Percentiles rank a stretch among this genome's conserved stretches.
Evolutionary conservation across 1,139 yeast genomes (phyloP).

Genomic region (Nakaseomyces uthaithaninus): DNA sequence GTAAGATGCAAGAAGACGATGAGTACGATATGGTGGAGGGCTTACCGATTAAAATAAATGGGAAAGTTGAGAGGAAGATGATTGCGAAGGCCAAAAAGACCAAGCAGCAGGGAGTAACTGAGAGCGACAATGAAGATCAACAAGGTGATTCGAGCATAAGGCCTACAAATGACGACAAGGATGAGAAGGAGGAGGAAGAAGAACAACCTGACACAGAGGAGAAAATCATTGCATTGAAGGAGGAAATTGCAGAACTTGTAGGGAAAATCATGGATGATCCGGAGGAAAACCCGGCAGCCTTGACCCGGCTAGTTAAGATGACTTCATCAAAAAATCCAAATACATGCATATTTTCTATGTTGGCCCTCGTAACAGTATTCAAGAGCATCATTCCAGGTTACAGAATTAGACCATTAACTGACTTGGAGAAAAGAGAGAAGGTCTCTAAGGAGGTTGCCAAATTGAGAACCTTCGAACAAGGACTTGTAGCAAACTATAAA

Average conservation of each 20-base stretch:
- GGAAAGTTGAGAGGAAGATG: conserved; percentile 57
- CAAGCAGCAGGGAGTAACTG: conserved; percentile 24
- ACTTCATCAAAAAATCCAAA: conserved; percentile 58
- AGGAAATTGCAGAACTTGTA: conserved; percentile 76
- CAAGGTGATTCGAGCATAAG: conserved; percentile 13
- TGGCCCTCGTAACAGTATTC: conserved; percentile 78
- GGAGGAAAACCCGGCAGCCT: conserved; percentile 64
- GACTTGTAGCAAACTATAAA: conserved; percentile 59
- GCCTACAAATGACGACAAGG: conserved; percentile 24
- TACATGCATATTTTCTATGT: conserved; percentile 63
- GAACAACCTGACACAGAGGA: conserved; percentile 50
- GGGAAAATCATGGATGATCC: conserved; percentile 79
- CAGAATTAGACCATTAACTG: conserved; percentile 73
- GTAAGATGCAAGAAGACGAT: conserved; percentile 35
- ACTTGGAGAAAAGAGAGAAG: conserved; percentile 69
- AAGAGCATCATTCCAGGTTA: conserved; percentile 84
- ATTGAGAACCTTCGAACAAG: conserved; percentile 72
- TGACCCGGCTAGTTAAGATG: conserved; percentile 67
- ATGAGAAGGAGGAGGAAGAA: conserved; percentile 36
- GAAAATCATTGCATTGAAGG: conserved; percentile 55
- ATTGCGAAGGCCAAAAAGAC: conserved; percentile 28
- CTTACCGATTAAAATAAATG: conserved; percentile 73
- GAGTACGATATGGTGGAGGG: conserved; percentile 50
- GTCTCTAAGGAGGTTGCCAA: conserved; percentile 75
- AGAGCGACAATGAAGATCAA: conserved; percentile 23